Percentiles rank a stretch among this genome's conserved stretches.
phyloP scores from a whole-genome alignment of 2,329 filamentous ascomycete genomes.

The Cladobotryum protrusum region DNA sequence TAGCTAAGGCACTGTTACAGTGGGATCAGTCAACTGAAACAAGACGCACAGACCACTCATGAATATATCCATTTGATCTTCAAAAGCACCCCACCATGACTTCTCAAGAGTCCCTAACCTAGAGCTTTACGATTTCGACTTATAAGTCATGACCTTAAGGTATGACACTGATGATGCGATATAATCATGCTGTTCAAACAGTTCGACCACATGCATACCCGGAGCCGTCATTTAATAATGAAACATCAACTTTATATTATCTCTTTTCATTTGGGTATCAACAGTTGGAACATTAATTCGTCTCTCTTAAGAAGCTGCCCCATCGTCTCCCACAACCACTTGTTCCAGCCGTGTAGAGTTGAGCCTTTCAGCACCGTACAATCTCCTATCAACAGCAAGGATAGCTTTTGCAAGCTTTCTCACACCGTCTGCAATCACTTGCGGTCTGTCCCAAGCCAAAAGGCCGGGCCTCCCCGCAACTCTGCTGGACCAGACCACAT shows the following conservation, averaged over 20 bases:
- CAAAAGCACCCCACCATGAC: conserved; percentile 1
- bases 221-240: no score
- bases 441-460: conserved; percentile 43
- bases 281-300: neutral
- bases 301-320: conserved; percentile 18
- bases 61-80: neutral
- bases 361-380: conserved; percentile 23
- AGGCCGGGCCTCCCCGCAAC: conserved; percentile 36
- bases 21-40: neutral
- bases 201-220: neutral
- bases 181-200: no score
- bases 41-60: conserved; percentile 9
- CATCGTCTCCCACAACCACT: conserved; percentile 23
- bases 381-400: conserved; percentile 30
- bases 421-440: conserved; percentile 37
- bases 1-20: neutral
- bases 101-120: no score
- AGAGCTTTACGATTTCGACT: no score
- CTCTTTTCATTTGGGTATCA: no score
- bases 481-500: conserved; percentile 37
- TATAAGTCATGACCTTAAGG: no score
- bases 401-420: conserved; percentile 36
- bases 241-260: neutral
- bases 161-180: no score
- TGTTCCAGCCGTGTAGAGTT: conserved; percentile 26